Conservation (phyloP, 2,329 filamentous ascomycete species). For the Aschersonia sp. region DNA sequence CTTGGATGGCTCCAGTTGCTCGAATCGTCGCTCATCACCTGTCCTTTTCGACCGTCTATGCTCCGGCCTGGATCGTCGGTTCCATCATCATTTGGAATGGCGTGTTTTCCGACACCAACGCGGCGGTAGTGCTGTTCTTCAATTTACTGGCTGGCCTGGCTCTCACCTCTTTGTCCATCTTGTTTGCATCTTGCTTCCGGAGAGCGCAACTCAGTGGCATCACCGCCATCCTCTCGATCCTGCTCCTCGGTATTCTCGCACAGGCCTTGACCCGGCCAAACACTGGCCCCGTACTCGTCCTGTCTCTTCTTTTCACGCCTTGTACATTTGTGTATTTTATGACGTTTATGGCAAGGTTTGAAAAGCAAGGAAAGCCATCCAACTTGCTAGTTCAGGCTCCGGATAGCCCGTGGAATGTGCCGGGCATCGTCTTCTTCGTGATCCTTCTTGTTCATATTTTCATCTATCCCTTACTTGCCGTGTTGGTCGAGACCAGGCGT, state of each 20-base stretch:
- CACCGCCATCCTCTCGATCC: constrained; percentile 53
- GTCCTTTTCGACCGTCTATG: constrained; percentile 65
- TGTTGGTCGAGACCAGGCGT: constrained; percentile 55
- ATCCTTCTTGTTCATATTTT: constrained; percentile 67
- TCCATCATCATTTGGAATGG: constrained; percentile 47
- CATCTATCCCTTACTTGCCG: constrained; percentile 61
- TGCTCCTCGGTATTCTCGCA: constrained; percentile 68
- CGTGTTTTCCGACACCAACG: constrained; percentile 50
- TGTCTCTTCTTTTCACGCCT: constrained; percentile 68
- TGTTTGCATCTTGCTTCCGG: constrained; percentile 72
- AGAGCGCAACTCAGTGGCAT: constrained; percentile 82
- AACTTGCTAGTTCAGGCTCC: constrained; percentile 50
- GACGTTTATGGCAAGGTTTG: constrained; percentile 62
- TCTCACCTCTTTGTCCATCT: constrained; percentile 64
- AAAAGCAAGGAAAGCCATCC: constrained; percentile 43
- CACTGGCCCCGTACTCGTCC: constrained; percentile 49
- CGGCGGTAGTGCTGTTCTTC: constrained; percentile 55
- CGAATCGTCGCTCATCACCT: constrained; percentile 69
- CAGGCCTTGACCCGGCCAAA: constrained; percentile 53
- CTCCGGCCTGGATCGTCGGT: constrained; percentile 71
- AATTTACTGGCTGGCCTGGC: constrained; percentile 65
- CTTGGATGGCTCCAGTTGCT: constrained; percentile 65
- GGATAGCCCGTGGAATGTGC: constrained; percentile 48
- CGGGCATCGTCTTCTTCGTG: constrained; percentile 64
- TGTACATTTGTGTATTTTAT: constrained; percentile 80